Evolutionary conservation across 2,329 filamentous ascomycete genomes (phyloP), one percentile per base, ranked within the genome.

Genomic region (Colletotrichum shisoi): DNA sequence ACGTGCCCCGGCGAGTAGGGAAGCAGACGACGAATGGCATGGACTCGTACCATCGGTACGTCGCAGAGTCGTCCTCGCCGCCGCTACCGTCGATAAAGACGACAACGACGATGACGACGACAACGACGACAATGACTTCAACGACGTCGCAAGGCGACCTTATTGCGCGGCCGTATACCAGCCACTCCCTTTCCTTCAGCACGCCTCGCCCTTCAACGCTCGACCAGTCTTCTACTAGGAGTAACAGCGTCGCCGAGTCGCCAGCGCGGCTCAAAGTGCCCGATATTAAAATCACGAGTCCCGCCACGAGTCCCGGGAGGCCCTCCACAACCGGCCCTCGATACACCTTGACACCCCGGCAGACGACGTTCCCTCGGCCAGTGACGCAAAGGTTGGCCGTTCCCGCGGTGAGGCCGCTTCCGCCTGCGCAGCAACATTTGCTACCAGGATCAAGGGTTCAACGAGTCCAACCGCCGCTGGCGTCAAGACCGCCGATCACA

Each of bases 41-140:
- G 60, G 69, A 70, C 34, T 62, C 68, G 24, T 70, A 71, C 24
- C 69, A 71, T 56, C 69, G 64, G 44, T 71, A 62, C 52, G 68
- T 71, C 19, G 59, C 60, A 24, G 57, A 71, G 34, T 54, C 61
- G n/a, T 70, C 13, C 21, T 66, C 46, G 54, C 24, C 45, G n/a
- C 37, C 49, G 42, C 63, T 49, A 21, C 42, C 4, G 13, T 31
- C 27, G 7, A 31, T 31, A 31, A 31, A 31, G 27, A 31, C 7
- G 27, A 31, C 7, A 7, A 31, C 27, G 2, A 31, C 27, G 6
- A 31, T 5, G 4, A 27, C 7, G 6, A 31, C 27, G 1, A 31
- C 7, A 1, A 31, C 27, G 4, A 27, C 27, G 4, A 31, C 27
- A 8, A 31, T 31, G 1, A 67, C 37, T 44, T n/a, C 45, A 11